Evolutionary conservation across 83 land plant genomes (phyloP).

Genomic region (Diphasiastrum complanatum): DNA sequence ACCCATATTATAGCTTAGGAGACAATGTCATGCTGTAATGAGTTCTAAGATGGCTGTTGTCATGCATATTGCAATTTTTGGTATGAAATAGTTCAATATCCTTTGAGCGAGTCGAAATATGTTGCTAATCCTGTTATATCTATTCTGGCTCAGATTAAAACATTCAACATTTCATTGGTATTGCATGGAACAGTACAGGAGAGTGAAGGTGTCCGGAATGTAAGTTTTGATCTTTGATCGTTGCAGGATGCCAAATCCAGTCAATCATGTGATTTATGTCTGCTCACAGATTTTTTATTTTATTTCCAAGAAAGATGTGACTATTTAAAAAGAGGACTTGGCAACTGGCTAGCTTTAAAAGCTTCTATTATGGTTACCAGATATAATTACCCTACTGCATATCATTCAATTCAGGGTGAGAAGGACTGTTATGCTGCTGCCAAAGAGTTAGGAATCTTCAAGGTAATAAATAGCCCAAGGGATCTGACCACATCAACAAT

Average conservation of each 20-base stretch:
- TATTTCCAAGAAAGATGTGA: too few species aligned
- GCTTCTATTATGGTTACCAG: too few species aligned
- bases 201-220: slow-evolving; percentile 50
- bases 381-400: slow-evolving; percentile 20
- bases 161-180: slow-evolving; percentile 91
- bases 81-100: background rate
- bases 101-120: too few species aligned
- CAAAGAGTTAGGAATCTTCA: slow-evolving; percentile 60
- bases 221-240: slow-evolving; percentile 19
- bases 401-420: too few species aligned
- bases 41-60: too few species aligned
- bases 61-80: background rate
- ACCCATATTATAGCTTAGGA: too few species aligned
- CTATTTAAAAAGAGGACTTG: too few species aligned
- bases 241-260: background rate
- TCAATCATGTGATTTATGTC: background rate
- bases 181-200: slow-evolving; percentile 95
- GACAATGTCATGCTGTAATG: too few species aligned
- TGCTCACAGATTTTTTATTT: too few species aligned
- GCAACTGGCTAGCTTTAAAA: too few species aligned
- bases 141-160: slow-evolving; percentile 79
- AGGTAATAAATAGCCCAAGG: slow-evolving; percentile 60
- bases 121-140: too few species aligned
- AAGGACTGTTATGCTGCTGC: slow-evolving; percentile 75
- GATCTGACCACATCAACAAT: slow-evolving; percentile 87